Base-by-base conservation (phyloP, 345 rosid genomes). In the Lepidium aucheri region DNA sequence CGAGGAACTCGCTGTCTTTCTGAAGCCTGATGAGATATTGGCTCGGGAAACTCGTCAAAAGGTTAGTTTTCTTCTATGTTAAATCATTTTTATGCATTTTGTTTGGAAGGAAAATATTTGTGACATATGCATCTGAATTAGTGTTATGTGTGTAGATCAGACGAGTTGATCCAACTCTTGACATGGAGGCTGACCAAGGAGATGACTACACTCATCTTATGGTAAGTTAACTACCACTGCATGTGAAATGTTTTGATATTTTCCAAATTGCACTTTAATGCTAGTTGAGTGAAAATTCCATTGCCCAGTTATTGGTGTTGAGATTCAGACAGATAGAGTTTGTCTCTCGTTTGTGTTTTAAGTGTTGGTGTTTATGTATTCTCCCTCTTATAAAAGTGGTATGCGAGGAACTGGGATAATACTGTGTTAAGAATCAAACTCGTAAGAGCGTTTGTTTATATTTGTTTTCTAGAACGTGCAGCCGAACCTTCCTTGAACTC, bases 131-230 rank as follows among this genome's bases (percentile, higher is more conserved):
- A 15, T 65, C 39, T 65, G 17, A 58, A 33, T 10, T 52, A 33
- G 18, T 68, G 47, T 69, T 41, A 43, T 63, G 20, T 75, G 33
- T 73, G 73, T 86, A 94, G 97, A 84, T 94, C 63, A 82, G 87
- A 70, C 80, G 83, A 72, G 97, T 94, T 70, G 99, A 94, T 79
- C 96, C 97, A 63, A 88, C 97, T 36, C 80, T 94, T 65, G 87
- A 90, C 77, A 86, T 94, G 89, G 97, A 88, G 77, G 97, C 97
- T 53, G 99, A 94, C 55, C 69, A 63, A 74, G 97, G 97, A 60
- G 99, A 94, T 76, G 99, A 94, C 81, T 94, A 94, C 77, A 82
- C 84, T 28, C 99, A 90, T 77, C 87, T 94, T 71, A 89, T 83
- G 17, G 99, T 94, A 84, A 44, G 88, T 70, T 75, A 47, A 38